Base-by-base conservation (phyloP, 2,329 filamentous ascomycete genomes). In the Arthrobotrys iridis region DNA sequence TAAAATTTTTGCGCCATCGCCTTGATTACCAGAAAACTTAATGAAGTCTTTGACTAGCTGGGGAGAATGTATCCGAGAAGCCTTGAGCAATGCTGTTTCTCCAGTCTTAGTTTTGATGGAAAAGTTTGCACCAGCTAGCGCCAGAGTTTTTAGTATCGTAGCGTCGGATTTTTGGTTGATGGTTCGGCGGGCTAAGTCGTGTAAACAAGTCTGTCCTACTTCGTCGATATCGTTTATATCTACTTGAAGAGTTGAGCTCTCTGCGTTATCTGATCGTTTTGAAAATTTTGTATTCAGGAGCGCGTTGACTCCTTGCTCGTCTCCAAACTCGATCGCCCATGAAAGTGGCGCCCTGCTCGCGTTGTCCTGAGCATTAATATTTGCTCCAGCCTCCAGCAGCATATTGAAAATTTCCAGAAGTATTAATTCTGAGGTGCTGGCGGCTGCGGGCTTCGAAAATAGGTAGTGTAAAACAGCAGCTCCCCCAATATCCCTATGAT, bases 301-400 rank as follows among this genome's bases (percentile, higher is more conserved):
- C 11, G 33, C 4, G 4, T 45, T 1, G 1, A 60, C 55, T 1
- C 55, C 55, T 30, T 43, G 11, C 1, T 37, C 3, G 13, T 60
- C 22, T 1, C 37, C 1, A 30, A 7, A 2, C 11, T 60, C 55
- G 8, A 43, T 18, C 1, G 55, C 55, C 5, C 33, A 60, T 6
- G 55, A 60, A 8, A 60, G 11, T 2, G 55, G 55, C 4, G 35
- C 55, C n/a, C 55, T 28, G 26, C 55, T 60, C n/a, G 30, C 4
- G 40, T 60, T 60, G 15, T 60, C 55, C 22, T 60, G 37, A 5
- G 55, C 35, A 30, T 60, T 60, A 13, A 45, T 10, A 26, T 15
- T 10, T n/a, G 55, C 24, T 10, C n/a, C 24, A 22, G 20, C 4
- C 28, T 18, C 22, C 3, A 22, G 28, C 7, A 45, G 41, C 41